phyloP scores from a whole-genome alignment of 345 rosid genomes.

The Euphorbia lathyris region DNA sequence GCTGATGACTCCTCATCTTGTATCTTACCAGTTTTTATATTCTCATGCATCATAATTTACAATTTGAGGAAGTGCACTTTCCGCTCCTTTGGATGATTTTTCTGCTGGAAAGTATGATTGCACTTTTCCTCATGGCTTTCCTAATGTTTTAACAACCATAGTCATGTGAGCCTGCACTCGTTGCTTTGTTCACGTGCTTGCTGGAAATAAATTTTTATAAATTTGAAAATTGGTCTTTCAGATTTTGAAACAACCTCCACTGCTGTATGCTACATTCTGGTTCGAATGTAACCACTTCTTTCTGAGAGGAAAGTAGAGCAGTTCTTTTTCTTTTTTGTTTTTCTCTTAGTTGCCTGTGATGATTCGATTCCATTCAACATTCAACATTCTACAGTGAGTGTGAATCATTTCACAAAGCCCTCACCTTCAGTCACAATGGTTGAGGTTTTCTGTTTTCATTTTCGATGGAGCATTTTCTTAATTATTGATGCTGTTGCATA shows the following conservation, averaged over 20 bases:
- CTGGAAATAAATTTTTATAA: background rate
- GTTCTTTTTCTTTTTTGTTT: background rate
- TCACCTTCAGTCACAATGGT: background rate
- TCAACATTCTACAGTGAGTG: background rate
- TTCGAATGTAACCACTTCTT: background rate
- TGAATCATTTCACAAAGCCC: background rate
- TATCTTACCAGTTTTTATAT: background rate
- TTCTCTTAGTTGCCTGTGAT: background rate
- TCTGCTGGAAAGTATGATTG: background rate
- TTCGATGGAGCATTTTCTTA: background rate
- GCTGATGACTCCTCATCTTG: background rate
- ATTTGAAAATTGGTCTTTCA: background rate
- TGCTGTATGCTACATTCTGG: background rate
- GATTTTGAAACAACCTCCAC: background rate
- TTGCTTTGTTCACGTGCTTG: background rate
- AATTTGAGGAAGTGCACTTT: background rate
- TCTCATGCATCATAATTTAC: background rate
- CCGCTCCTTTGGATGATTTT: background rate
- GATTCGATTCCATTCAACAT: background rate
- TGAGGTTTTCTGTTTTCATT: slow-evolving; percentile 9
- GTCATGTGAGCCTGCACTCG: background rate
- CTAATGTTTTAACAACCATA: background rate
- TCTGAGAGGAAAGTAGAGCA: background rate
- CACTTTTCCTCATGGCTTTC: background rate
- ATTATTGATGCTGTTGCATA: background rate